Percentiles rank a stretch among this genome's conserved stretches.
Conservation (phyloP, 2,329 filamentous ascomycete species). For the Thelonectria olida region DNA sequence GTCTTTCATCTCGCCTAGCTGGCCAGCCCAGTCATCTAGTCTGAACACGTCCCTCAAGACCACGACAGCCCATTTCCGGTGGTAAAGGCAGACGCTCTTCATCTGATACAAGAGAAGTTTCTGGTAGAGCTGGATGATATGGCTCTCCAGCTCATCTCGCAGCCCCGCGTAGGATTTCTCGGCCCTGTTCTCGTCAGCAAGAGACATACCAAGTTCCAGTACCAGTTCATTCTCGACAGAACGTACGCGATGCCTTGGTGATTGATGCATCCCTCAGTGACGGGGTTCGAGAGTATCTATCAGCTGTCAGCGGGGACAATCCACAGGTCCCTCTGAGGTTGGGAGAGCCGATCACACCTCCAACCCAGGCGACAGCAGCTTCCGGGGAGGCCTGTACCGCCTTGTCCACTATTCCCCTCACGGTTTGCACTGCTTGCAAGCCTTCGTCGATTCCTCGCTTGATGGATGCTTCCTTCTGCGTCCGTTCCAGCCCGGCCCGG, state of each 20-base stretch:
- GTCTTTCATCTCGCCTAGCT: constrained; percentile 38
- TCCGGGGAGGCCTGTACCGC: constrained; percentile 42
- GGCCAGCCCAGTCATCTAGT: constrained; percentile 47
- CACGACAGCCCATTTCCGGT: constrained; percentile 39
- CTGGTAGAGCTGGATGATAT: constrained; percentile 49
- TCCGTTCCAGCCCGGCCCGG: constrained; percentile 39
- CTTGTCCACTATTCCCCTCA: constrained; percentile 38
- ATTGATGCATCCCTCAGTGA: constrained; percentile 37
- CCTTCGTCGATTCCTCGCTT: constrained; percentile 36
- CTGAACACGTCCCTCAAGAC: constrained; percentile 43
- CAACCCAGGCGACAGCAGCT: constrained; percentile 49
- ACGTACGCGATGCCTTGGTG: constrained; percentile 47
- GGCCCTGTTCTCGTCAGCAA: constrained; percentile 37
- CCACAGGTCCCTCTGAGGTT: background rate
- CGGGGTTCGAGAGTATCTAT: constrained; percentile 32
- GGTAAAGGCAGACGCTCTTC: constrained; percentile 50
- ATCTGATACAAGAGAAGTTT: constrained; percentile 53
- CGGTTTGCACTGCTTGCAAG: constrained; percentile 33
- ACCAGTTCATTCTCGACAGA: constrained; percentile 50
- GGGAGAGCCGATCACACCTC: constrained; percentile 37
- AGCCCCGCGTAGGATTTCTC: constrained; percentile 26
- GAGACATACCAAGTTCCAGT: constrained; percentile 43
- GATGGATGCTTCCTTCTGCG: constrained; percentile 33
- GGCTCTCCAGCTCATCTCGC: constrained; percentile 36
- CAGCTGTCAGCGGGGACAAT: background rate